Evolutionary conservation across 192 early-diverging fungal genomes (phyloP).

Genomic region (Linderina pennispora): DNA sequence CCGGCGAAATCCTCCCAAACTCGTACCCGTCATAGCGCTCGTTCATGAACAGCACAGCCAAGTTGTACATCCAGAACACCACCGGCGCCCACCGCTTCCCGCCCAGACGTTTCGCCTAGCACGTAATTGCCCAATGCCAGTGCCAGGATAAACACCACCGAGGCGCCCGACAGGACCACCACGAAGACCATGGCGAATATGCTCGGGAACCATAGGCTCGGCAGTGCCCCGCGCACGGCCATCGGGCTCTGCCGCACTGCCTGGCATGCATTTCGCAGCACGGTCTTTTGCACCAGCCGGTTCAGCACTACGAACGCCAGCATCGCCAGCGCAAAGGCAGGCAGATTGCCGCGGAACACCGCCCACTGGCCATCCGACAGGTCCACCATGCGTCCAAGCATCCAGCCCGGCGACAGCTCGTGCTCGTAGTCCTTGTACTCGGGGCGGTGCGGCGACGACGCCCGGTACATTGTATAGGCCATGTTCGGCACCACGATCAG

Average conservation of each 20-base stretch:
- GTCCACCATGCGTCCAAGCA: constrained; percentile 59
- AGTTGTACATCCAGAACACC: constrained; percentile 76
- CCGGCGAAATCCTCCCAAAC: constrained; percentile 48
- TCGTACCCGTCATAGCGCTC: constrained; percentile 68
- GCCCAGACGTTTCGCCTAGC: constrained; percentile 50
- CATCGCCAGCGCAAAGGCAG: constrained; percentile 26
- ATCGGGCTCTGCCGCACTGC: neutral
- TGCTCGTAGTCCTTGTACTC: constrained; percentile 37
- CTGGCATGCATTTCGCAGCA: neutral
- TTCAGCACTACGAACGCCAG: constrained; percentile 27
- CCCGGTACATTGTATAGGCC: constrained; percentile 54
- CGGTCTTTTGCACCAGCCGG: constrained; percentile 3
- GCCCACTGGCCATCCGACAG: constrained; percentile 44
- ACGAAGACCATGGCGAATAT: constrained; percentile 58
- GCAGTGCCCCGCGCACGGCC: constrained; percentile 14
- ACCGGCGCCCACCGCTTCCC: constrained; percentile 52
- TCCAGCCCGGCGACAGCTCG: constrained; percentile 59
- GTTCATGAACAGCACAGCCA: constrained; percentile 76
- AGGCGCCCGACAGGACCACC: constrained; percentile 62
- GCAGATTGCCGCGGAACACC: constrained; percentile 51
- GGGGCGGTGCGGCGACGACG: constrained; percentile 31
- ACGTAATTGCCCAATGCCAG: constrained; percentile 62
- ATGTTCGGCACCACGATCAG: constrained; percentile 54
- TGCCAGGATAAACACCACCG: constrained; percentile 67
- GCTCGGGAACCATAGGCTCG: constrained; percentile 51